Conservation (phyloP, 495 filamentous ascomycete genomes). For the Stereocaulon alpinum region DNA sequence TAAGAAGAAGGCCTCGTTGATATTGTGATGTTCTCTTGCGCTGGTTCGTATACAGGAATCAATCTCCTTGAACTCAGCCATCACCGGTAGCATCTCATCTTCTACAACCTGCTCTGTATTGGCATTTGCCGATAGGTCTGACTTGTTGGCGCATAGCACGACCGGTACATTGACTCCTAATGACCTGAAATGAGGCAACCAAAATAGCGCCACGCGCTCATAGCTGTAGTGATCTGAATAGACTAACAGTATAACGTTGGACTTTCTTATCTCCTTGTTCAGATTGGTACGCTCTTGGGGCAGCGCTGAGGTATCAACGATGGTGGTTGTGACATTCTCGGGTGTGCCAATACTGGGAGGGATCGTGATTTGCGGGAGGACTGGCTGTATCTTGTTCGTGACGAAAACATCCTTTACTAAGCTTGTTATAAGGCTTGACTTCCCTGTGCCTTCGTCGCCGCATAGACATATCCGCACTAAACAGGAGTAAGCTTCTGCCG, state of each 20-base stretch:
- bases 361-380: slow-evolving; percentile 88
- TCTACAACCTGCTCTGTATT: slow-evolving; percentile 72
- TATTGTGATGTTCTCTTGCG: slow-evolving; percentile 86
- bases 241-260: slow-evolving; percentile 92
- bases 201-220: slow-evolving; percentile 92
- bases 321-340: slow-evolving; percentile 88
- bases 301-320: slow-evolving; percentile 92
- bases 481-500: slow-evolving; percentile 17
- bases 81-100: slow-evolving; percentile 96
- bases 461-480: slow-evolving; percentile 89
- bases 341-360: slow-evolving; percentile 79
- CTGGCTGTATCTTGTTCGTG: slow-evolving; percentile 82
- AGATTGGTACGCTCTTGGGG: slow-evolving; percentile 84
- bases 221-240: slow-evolving; percentile 99
- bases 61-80: slow-evolving; percentile 98
- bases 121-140: slow-evolving; percentile 63
- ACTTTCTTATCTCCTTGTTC: slow-evolving; percentile 88
- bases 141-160: slow-evolving; percentile 93
- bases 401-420: slow-evolving; percentile 93
- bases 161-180: slow-evolving; percentile 98
- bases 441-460: slow-evolving; percentile 72
- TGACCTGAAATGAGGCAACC: slow-evolving; percentile 94
- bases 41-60: slow-evolving; percentile 95
- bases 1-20: slow-evolving; percentile 93
- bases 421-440: slow-evolving; percentile 44